These are phyloP conservation scores for Cyberlindnera lachancei DNA, from an alignment of 805 yeast species.

Conservation along the genomic window DNA sequence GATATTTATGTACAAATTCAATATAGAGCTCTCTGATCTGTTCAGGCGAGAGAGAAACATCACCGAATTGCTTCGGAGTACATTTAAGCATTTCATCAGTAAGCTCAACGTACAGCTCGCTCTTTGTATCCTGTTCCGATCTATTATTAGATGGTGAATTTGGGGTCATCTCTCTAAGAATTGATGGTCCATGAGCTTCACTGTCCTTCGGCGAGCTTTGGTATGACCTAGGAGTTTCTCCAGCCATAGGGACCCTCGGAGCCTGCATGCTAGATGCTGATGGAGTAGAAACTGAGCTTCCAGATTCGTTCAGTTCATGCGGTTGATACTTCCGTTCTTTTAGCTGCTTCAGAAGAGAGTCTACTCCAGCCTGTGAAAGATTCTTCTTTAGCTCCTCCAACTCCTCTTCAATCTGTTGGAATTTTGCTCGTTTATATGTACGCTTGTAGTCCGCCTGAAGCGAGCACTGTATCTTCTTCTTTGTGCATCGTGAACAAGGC, in stretches of 20 bases:
- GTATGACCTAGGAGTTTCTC: neutral
- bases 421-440: slow-evolving; percentile 79
- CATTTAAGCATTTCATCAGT: slow-evolving; percentile 39
- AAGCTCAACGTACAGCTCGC: slow-evolving; percentile 15
- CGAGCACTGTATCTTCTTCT: slow-evolving; percentile 62
- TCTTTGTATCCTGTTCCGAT: slow-evolving; percentile 5
- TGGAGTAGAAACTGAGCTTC: neutral
- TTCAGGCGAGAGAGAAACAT: slow-evolving; percentile 50
- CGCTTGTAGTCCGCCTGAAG: slow-evolving; percentile 79
- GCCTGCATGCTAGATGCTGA: neutral
- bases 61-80: slow-evolving; percentile 64
- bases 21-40: slow-evolving; percentile 55
- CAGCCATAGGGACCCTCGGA: slow-evolving; percentile 1
- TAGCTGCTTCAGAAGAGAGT: slow-evolving; percentile 14
- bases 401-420: slow-evolving; percentile 78
- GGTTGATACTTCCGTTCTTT: slow-evolving; percentile 15
- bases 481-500: slow-evolving; percentile 77
- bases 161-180: slow-evolving; percentile 17
- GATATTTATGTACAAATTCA: slow-evolving; percentile 74
- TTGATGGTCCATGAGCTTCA: slow-evolving; percentile 17
- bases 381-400: slow-evolving; percentile 59
- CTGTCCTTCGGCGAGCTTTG: neutral
- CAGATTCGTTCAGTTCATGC: slow-evolving; percentile 11
- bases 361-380: slow-evolving; percentile 27
- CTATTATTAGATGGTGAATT: slow-evolving; percentile 6